Base-by-base conservation (phyloP, 2,329 filamentous ascomycete genomes). In the Epichloe baconii region DNA sequence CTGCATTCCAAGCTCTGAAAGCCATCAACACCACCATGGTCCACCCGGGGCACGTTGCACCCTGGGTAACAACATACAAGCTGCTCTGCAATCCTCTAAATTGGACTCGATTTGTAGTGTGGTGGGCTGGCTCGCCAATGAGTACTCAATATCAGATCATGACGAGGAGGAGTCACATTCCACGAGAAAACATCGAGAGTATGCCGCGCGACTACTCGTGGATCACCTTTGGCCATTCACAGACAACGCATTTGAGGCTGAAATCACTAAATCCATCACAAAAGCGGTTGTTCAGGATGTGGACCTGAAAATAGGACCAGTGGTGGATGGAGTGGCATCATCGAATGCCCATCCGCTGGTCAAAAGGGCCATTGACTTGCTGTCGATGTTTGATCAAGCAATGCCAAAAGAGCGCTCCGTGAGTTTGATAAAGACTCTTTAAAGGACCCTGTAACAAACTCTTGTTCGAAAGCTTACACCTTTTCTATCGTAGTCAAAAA, bases 371-470 rank as follows among this genome's bases (percentile, higher is more conserved):
- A 67, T 82, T 10, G 77, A 79, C 55, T 66, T 84, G 19, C 64
- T 84, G 8, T 68, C 73, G 52, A 73, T 80, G 74, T 83, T 83
- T 58, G 80, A 83, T 56, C 76, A 78, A 55, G 75, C 76, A 40
- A 81, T 82, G 77, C 78, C 78, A 1, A 82, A 81, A 49, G 78
- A 82, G 59, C 70, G 78, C 65, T 78, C 77, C 56, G 78, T 81
- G 68, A 68, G 77, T 71, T 3, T 21, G 4, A n/a, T 15, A 26
- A 31, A 31, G 8, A 31, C 26, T 4, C 26, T 11, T 31, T 4
- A 11, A 31, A 31, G 26, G 8, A 31, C 10, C 26, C 26, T 10
- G 8, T 31, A 2, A 31, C 26, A 31, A 31, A 31, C 26, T 31
- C 3, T 31, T 31, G 26, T 31, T 11, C 26, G 1, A 47, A 47